These are phyloP conservation scores for Orbilia brochopaga DNA, from an alignment of 2,329 filamentous ascomycete genomes.

Conservation along the genomic window DNA sequence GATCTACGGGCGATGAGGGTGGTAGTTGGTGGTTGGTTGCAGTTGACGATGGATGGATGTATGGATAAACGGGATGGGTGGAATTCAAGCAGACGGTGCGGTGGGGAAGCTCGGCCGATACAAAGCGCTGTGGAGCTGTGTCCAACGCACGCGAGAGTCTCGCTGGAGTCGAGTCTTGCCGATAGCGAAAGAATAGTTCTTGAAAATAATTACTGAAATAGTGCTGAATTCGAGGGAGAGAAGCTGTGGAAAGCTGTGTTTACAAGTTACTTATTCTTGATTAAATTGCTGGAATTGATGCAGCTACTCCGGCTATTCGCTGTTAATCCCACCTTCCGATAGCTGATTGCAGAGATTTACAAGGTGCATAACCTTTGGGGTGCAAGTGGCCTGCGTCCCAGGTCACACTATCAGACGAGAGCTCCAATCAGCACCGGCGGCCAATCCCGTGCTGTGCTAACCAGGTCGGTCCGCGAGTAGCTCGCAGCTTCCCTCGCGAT, in stretches of 20 bases:
- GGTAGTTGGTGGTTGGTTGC: slow-evolving; percentile 12
- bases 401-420: slow-evolving; percentile 28
- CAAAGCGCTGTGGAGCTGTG: too few species aligned
- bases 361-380: slow-evolving; percentile 8
- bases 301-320: too few species aligned
- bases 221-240: too few species aligned
- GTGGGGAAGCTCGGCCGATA: slow-evolving; percentile 18
- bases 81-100: neutral
- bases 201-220: neutral
- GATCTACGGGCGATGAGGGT: slow-evolving; percentile 3
- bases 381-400: neutral
- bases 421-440: slow-evolving; percentile 31
- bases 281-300: neutral
- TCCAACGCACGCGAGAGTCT: too few species aligned
- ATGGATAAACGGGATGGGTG: neutral
- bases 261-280: slow-evolving; percentile 18
- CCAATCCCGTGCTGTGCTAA: slow-evolving; percentile 1
- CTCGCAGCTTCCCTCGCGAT: neutral
- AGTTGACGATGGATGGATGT: slow-evolving; percentile 6
- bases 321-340: slow-evolving; percentile 31
- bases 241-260: too few species aligned
- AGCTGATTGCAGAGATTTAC: slow-evolving; percentile 41
- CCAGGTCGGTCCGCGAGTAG: neutral
- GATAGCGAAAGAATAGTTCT: slow-evolving; percentile 1
- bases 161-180: neutral